Evolutionary conservation across 2,329 filamentous ascomycete species (phyloP).

Genomic region (Cadophora malorum): DNA sequence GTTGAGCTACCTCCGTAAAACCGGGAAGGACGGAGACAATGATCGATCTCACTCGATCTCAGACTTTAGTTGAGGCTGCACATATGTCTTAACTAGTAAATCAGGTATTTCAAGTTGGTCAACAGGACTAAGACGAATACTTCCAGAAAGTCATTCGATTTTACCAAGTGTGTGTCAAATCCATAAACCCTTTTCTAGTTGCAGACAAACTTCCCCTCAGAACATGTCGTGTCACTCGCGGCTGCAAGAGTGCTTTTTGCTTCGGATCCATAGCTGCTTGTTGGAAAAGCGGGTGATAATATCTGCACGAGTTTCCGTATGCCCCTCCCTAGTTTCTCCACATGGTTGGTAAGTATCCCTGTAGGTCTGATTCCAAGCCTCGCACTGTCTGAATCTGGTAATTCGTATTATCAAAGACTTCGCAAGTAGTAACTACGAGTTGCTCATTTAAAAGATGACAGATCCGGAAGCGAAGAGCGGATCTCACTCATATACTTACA

Average conservation of each 20-base stretch:
- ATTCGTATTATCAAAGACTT: conserved; percentile 16
- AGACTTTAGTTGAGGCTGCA: background rate
- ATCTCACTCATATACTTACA: background rate
- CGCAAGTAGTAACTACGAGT: background rate
- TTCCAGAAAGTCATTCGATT: background rate
- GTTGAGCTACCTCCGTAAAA: background rate
- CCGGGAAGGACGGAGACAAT: background rate
- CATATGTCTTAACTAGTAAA: background rate
- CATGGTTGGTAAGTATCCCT: background rate
- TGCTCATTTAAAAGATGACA: background rate
- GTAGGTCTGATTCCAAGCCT: conserved; percentile 8
- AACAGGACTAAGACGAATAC: conserved; percentile 5
- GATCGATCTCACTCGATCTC: background rate
- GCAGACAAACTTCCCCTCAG: background rate
- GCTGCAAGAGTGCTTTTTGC: background rate
- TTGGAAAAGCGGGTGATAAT: background rate
- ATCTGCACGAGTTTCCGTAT: conserved; percentile 11
- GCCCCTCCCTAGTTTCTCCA: conserved; percentile 13
- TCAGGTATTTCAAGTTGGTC: background rate
- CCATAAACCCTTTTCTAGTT: background rate
- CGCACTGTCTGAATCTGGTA: conserved; percentile 23
- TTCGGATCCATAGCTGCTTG: background rate
- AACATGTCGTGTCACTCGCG: background rate
- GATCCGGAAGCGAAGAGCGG: background rate
- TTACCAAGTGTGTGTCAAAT: background rate